Evolutionary conservation across 1,284 basidiomycete species (phyloP).

Genomic region (Moniliophthora roreri): DNA sequence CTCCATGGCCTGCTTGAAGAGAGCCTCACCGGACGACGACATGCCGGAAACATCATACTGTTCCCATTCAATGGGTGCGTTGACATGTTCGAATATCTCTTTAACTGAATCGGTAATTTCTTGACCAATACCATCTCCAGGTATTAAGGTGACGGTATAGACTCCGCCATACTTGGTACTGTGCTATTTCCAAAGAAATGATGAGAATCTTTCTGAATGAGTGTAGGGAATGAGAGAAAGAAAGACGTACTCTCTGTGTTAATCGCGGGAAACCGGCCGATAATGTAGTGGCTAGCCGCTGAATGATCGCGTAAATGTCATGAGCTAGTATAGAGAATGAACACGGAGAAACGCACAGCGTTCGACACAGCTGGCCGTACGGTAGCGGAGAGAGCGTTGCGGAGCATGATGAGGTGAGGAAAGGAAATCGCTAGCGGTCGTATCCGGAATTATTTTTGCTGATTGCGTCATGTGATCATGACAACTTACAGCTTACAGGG

Average conservation of each 20-base stretch:
- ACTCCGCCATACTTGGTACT: constrained; percentile 96
- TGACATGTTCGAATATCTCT: constrained; percentile 96
- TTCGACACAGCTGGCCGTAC: constrained; percentile 53
- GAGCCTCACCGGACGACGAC: constrained; percentile 89
- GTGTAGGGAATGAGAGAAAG: not conserved
- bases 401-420: constrained; percentile 52
- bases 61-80: constrained; percentile 99
- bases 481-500: too few species aligned
- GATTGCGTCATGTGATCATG: too few species aligned
- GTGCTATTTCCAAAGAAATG: constrained; percentile 44
- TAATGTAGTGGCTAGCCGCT: constrained; percentile 78
- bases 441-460: constrained; percentile 16
- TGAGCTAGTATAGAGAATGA: constrained; percentile 4
- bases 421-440: constrained; percentile 24
- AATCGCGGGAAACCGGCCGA: constrained; percentile 80
- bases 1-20: constrained; percentile 98
- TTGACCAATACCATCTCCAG: constrained; percentile 95
- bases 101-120: constrained; percentile 99
- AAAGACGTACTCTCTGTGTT: constrained; percentile 58
- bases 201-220: constrained; percentile 1
- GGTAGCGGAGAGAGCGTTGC: constrained; percentile 59
- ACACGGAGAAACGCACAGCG: constrained; percentile 40
- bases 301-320: constrained; percentile 9
- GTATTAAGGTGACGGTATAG: constrained; percentile 91
- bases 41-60: constrained; percentile 98